These are phyloP conservation scores for Neopestalotiopsis clavispora DNA, from an alignment of 2,329 filamentous ascomycete species.

Conservation along the genomic window DNA sequence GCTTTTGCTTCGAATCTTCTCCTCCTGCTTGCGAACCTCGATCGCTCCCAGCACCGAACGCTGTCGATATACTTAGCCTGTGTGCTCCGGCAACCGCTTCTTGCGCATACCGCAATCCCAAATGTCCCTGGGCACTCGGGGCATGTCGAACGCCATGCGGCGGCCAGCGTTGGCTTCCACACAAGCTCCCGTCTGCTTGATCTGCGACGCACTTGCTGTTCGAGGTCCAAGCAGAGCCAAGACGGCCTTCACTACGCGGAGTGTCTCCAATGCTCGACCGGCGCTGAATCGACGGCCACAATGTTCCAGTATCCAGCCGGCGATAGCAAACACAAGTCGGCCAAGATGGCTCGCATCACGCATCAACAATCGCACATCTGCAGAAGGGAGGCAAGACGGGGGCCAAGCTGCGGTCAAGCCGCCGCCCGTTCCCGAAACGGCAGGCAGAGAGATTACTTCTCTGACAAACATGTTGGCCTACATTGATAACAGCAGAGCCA, in stretches of 20 bases:
- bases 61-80: neutral
- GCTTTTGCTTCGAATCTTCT: neutral
- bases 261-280: slow-evolving; percentile 25
- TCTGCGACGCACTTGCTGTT: slow-evolving; percentile 36
- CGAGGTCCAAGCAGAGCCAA: slow-evolving; percentile 27
- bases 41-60: neutral
- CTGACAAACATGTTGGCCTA: slow-evolving; percentile 34
- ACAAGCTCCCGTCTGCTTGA: slow-evolving; percentile 28
- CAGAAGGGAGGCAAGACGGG: neutral
- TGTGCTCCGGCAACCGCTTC: neutral
- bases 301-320: slow-evolving; percentile 1
- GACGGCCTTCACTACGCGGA: slow-evolving; percentile 36
- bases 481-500: slow-evolving; percentile 29
- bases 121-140: slow-evolving; percentile 12
- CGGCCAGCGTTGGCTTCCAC: slow-evolving; percentile 7
- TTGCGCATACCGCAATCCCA: neutral
- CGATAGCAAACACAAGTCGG: slow-evolving; percentile 7
- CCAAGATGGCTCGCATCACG: slow-evolving; percentile 16
- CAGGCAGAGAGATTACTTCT: slow-evolving; percentile 27
- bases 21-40: neutral
- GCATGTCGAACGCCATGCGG: slow-evolving; percentile 15
- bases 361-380: slow-evolving; percentile 9
- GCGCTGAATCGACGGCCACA: slow-evolving; percentile 20
- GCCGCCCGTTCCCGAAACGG: neutral
- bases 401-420: neutral